Conservation (phyloP, 139 green algal genomes). For the Picochlorum sp. region DNA sequence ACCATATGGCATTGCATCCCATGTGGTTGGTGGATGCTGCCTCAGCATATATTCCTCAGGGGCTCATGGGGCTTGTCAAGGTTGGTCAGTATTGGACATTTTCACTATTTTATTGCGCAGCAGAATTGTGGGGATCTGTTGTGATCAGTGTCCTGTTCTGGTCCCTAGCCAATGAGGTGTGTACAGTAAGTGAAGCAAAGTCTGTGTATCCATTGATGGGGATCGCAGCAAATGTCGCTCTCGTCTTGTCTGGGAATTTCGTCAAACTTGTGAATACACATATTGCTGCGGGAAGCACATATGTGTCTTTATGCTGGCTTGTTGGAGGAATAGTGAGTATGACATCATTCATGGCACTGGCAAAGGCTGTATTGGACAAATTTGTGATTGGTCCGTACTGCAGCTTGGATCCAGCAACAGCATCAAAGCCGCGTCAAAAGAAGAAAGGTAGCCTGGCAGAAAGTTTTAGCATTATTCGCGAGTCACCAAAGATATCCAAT, state of each 20-base stretch:
- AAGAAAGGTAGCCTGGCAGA: constrained; percentile 51
- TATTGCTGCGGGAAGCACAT: constrained; percentile 18
- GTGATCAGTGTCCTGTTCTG: constrained; percentile 83
- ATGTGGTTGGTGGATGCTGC: constrained; percentile 38
- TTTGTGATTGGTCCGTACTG: constrained; percentile 27
- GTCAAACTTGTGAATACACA: constrained; percentile 50
- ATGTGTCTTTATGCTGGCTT: constrained; percentile 39
- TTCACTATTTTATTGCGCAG: constrained; percentile 73
- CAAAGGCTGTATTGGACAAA: constrained; percentile 45
- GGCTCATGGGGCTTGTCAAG: constrained; percentile 64
- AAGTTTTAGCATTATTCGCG: constrained; percentile 44
- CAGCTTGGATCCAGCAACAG: constrained; percentile 5
- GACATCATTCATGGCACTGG: constrained; percentile 48
- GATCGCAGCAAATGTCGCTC: constrained; percentile 67
- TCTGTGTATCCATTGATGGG: constrained; percentile 79
- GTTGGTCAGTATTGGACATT: constrained; percentile 72
- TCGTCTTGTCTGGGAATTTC: constrained; percentile 48
- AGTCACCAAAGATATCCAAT: constrained; percentile 53
- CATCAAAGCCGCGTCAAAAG: constrained; percentile 31
- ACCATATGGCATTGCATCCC: constrained; percentile 53
- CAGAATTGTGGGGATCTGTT: constrained; percentile 77
- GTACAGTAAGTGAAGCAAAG: constrained; percentile 39
- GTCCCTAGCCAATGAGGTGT: constrained; percentile 54
- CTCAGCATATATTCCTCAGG: constrained; percentile 35
- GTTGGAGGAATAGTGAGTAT: constrained; percentile 47